These are phyloP conservation scores for Wilhelminamyces savonicus DNA, from an alignment of 805 yeast genomes.

Conservation along the genomic window DNA sequence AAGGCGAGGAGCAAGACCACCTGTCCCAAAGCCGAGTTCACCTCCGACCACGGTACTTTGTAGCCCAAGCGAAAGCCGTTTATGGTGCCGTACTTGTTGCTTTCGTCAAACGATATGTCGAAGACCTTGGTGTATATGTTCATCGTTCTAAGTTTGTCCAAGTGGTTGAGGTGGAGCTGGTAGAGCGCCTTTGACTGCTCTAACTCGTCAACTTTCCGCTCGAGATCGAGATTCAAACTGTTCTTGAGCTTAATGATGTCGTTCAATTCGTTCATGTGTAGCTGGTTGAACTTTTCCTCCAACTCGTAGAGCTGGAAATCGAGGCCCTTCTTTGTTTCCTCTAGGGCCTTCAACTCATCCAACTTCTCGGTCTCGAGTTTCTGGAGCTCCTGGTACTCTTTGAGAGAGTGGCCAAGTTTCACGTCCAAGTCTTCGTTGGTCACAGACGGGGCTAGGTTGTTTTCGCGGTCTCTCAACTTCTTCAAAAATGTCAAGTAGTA, in stretches of 20 bases:
- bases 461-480: conserved; percentile 44
- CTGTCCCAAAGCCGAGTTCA: conserved; percentile 89
- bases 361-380: conserved; percentile 26
- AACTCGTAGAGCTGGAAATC: conserved; percentile 43
- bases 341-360: conserved; percentile 30
- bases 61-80: conserved; percentile 80
- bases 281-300: conserved; percentile 27
- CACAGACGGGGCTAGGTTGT: conserved; percentile 38
- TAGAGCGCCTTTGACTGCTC: conserved; percentile 60
- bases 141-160: conserved; percentile 65
- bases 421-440: conserved; percentile 2
- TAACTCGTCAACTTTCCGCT: conserved; percentile 45
- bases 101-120: conserved; percentile 63
- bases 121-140: conserved; percentile 84
- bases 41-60: conserved; percentile 82
- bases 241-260: conserved; percentile 48
- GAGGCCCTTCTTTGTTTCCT: conserved; percentile 37
- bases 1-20: conserved; percentile 64
- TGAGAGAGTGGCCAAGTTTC: conserved; percentile 2
- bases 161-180: conserved; percentile 53
- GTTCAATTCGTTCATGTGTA: conserved; percentile 39
- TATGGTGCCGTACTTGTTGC: conserved; percentile 77
- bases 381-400: conserved; percentile 41
- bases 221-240: conserved; percentile 45
- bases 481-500: conserved; percentile 67